These are phyloP conservation scores for Stropharia rugosoannulata DNA, from an alignment of 768 basidiomycete genomes.

Conservation along the genomic window DNA sequence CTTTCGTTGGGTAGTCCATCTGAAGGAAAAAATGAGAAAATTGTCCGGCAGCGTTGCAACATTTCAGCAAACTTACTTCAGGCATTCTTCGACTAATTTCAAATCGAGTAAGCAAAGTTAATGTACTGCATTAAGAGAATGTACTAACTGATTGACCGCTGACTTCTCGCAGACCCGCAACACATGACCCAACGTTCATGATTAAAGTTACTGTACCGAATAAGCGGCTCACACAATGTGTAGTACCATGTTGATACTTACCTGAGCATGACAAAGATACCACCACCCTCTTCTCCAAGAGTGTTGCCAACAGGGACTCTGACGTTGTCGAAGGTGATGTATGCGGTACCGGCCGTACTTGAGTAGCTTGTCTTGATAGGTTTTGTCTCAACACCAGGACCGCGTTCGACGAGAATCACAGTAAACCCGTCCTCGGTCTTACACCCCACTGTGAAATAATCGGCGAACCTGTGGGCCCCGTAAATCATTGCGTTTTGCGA, in stretches of 20 bases:
- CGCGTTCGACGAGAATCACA: slow-evolving; percentile 71
- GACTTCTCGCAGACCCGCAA: slow-evolving; percentile 62
- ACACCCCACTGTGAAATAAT: slow-evolving; percentile 72
- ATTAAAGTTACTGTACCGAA: slow-evolving; percentile 73
- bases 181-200: slow-evolving; percentile 95
- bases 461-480: slow-evolving; percentile 36
- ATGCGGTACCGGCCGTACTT: slow-evolving; percentile 79
- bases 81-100: slow-evolving; percentile 71
- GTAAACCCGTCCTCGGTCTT: slow-evolving; percentile 75
- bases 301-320: slow-evolving; percentile 88
- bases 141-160: slow-evolving; percentile 29
- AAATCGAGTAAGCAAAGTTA: neutral
- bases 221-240: neutral
- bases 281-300: slow-evolving; percentile 53
- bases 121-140: neutral
- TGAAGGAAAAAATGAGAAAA: slow-evolving; percentile 20
- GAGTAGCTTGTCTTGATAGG: slow-evolving; percentile 78
- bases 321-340: slow-evolving; percentile 81
- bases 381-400: slow-evolving; percentile 68
- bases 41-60: neutral
- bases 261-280: slow-evolving; percentile 37
- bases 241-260: neutral
- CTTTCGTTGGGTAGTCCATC: slow-evolving; percentile 86
- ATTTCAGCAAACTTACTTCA: slow-evolving; percentile 50
- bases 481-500: neutral